Evolutionary conservation across 345 rosid species (phyloP), one percentile per base, ranked within the genome.

Genomic region (Garcia nutans): DNA sequence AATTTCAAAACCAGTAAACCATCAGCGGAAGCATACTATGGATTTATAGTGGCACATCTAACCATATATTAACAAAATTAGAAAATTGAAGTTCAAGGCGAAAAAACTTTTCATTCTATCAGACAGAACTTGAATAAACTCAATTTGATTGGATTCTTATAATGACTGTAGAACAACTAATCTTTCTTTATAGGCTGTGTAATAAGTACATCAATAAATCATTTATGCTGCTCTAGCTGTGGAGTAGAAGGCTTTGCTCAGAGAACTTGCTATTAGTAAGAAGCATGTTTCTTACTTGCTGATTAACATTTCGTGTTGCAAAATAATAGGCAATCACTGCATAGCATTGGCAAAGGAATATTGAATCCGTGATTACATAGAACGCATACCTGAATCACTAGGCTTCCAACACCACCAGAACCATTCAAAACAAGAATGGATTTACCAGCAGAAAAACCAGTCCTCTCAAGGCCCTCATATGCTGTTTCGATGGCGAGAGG

Each of bases 341-440:
- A 54, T 54, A 19, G 12, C 20, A 12, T 19, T 24, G 16, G 37
- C 12, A 22, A 6, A 49, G 41, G n/a, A 28, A 68, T 45, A 47
- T n/a, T n/a, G 41, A 8, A 73, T 52, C 23, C 11, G 22, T 37
- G 69, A 55, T 3, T 37, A 59, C 63, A 22, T 1, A 55, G 65
- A 17, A 10, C 47, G 23, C 74, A 10, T 80, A 94, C 99, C 97
- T 95, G 99, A 86, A 95, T 90, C 76, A 84, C 97, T 26, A 95
- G 88, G 84, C 96, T 92, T 76, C 99, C 99, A 84, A 95, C 99
- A 59, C 99, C 97, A 66, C 99, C 99, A 33, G 97, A 87, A 31
- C 97, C 97, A 57, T 90, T 90, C 72, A 95, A 80, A 72, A 95
- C 91, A 59, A 95, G 97, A 81, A 95, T 87, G 0, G 97, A 92